A percentile compares a stretch with the other conserved stretches of the same genome.
Conservation (phyloP, 2,329 filamentous ascomycete genomes). For the Beauveria bassiana region DNA sequence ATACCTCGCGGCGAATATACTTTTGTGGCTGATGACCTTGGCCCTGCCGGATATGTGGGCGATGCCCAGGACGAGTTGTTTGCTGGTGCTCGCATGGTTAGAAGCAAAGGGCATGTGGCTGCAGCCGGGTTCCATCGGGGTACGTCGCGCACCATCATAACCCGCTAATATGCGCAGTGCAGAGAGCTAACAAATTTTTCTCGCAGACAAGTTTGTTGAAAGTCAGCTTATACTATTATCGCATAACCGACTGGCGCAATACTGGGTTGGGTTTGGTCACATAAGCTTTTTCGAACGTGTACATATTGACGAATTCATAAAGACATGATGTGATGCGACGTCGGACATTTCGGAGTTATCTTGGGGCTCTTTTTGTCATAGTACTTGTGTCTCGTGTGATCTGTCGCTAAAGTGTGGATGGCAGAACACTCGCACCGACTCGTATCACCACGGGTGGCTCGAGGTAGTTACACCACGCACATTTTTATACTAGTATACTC, state of each 20-base stretch:
- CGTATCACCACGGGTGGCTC: neutral
- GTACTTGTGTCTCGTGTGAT: neutral
- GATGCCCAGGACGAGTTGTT: constrained; percentile 62
- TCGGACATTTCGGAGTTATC: neutral
- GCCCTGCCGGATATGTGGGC: constrained; percentile 54
- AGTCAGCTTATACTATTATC: constrained; percentile 74
- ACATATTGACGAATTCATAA: constrained; percentile 45
- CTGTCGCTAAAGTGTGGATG: neutral
- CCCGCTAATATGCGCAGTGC: constrained; percentile 2
- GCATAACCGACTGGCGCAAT: constrained; percentile 68
- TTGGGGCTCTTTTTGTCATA: neutral
- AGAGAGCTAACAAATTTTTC: neutral
- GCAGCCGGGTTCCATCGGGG: constrained; percentile 62
- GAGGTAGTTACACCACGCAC: neutral
- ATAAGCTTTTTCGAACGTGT: constrained; percentile 56
- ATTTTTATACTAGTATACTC: neutral
- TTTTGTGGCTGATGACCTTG: constrained; percentile 74
- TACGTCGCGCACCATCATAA: constrained; percentile 33
- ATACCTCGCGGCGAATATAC: constrained; percentile 80
- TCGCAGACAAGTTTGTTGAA: constrained; percentile 62
- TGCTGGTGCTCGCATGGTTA: constrained; percentile 64
- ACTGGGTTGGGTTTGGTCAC: constrained; percentile 62
- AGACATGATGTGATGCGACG: constrained; percentile 14
- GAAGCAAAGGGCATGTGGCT: constrained; percentile 71
- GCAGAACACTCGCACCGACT: neutral